These are phyloP conservation scores for Ammopiptanthus mongolicus DNA, from an alignment of 306 rosid genomes.

Conservation along the genomic window DNA sequence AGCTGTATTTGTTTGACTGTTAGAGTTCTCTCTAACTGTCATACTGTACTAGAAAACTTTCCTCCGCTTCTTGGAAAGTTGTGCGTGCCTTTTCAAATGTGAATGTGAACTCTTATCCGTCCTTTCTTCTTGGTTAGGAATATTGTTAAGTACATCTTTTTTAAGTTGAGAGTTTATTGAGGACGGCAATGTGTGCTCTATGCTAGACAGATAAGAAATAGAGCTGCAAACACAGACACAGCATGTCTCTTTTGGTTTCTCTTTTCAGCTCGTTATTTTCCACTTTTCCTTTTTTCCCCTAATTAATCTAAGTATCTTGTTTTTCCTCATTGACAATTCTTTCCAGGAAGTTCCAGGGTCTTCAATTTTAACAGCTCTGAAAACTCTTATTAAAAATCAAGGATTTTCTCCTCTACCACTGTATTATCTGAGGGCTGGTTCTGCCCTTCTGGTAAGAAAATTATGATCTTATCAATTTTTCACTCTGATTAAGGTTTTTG, in stretches of 20 bases:
- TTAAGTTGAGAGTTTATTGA: background rate
- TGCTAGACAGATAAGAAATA: background rate
- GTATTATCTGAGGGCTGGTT: slow-evolving; percentile 82
- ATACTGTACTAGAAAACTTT: background rate
- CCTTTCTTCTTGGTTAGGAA: background rate
- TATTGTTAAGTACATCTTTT: background rate
- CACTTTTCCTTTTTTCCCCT: background rate
- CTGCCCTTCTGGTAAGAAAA: slow-evolving; percentile 73
- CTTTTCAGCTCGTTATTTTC: slow-evolving; percentile 10
- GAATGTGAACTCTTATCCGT: slow-evolving; percentile 10
- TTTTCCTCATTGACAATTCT: slow-evolving; percentile 22
- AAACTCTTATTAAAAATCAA: slow-evolving; percentile 51
- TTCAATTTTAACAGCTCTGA: slow-evolving; percentile 63
- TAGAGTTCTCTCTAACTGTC: slow-evolving; percentile 6
- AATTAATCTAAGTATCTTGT: background rate
- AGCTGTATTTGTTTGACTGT: slow-evolving; percentile 13
- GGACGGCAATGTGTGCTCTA: background rate
- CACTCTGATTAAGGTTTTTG: background rate
- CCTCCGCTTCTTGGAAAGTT: background rate
- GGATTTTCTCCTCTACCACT: slow-evolving; percentile 70
- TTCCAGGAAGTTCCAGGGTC: slow-evolving; percentile 81
- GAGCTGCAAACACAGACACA: background rate
- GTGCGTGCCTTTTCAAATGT: slow-evolving; percentile 2
- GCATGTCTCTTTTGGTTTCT: background rate
- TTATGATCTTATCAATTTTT: slow-evolving; percentile 11